Percentiles rank a stretch among this genome's conserved stretches.
Evolutionary conservation across 169 alveolate species (phyloP).

Genomic region (Plasmodium yoelii): DNA sequence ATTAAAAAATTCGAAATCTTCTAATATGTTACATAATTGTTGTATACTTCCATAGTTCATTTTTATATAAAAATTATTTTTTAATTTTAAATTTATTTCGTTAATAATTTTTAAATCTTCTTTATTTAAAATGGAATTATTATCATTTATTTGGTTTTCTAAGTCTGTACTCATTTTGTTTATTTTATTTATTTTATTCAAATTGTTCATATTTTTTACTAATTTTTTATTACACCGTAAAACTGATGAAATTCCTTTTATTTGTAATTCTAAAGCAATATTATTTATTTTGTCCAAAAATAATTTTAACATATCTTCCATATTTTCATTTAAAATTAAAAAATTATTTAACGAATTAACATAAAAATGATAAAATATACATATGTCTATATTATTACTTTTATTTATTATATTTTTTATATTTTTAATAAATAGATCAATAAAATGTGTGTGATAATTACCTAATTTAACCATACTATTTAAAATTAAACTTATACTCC

Average conservation of each 20-base stretch:
- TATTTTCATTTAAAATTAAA: neutral
- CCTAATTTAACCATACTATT: constrained; percentile 65
- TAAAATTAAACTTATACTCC: constrained; percentile 70
- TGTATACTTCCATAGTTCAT: constrained; percentile 37
- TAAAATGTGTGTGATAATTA: constrained; percentile 25
- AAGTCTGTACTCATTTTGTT: neutral
- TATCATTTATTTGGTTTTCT: neutral
- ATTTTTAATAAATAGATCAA: constrained; percentile 61
- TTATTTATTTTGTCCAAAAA: constrained; percentile 26
- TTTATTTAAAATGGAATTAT: neutral
- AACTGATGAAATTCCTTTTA: constrained; percentile 59
- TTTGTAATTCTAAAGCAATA: constrained; percentile 20
- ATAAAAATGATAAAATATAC: constrained; percentile 63
- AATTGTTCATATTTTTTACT: constrained; percentile 29
- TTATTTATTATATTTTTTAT: constrained; percentile 13
- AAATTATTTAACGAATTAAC: constrained; percentile 14
- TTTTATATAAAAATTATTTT: constrained; percentile 35
- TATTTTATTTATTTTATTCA: too few species aligned
- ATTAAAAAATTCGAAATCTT: constrained; percentile 55
- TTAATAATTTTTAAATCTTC: constrained; percentile 6
- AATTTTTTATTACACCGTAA: constrained; percentile 59
- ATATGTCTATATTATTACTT: constrained; percentile 41
- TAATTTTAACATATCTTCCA: constrained; percentile 7
- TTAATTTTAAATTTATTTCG: constrained; percentile 14
- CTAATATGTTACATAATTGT: constrained; percentile 60